Base-by-base conservation (phyloP, 2,329 filamentous ascomycete genomes). In the Xylaria sp. region DNA sequence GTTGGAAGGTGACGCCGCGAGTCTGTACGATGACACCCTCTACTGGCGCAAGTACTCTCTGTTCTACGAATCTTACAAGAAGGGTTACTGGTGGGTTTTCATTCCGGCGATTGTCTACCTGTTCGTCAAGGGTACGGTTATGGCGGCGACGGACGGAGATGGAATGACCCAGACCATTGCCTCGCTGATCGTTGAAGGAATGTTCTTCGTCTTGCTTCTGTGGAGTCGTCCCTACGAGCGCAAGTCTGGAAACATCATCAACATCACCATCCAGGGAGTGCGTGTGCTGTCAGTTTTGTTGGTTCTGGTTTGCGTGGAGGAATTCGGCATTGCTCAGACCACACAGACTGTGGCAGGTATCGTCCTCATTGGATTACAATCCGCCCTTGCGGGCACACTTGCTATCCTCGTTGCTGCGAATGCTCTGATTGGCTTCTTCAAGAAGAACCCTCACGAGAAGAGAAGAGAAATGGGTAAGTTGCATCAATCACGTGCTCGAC, bases 21-120 rank as follows among this genome's bases (percentile, higher is more conserved):
- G 79, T 10, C 81, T 99, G 7, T 97, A 92, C 74, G 90, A 97
- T 61, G 83, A 97, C 76, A 95, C 94, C 79, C 84, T 89, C 60
- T 87, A 88, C 47, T 97, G 94, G 92, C 82, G 91, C 73, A 96
- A 94, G 78, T 99, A 99, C 81, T 94, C 90, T 69, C 81, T 97
- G 63, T 97, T 99, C 78, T 99, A 99, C 79, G 94, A 97, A 70
- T 88, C 88, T 68, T 97, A 96, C 81, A 92, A 91, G 78, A 91
- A 90, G 75, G 85, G 87, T 68, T 96, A 93, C 79, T 99, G 94
- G 94, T 97, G 93, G 93, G 76, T 97, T 23, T 97, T 99, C 72
- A 82, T 97, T 11, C 94, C 94, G 0, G 80, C 83, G 62, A 96
- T 97, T 70, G 62, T 92, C 64, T 97, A 97, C 79, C 89, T 92